These are phyloP conservation scores for Mycena albidolilacea DNA, from an alignment of 768 basidiomycete genomes.

Conservation along the genomic window DNA sequence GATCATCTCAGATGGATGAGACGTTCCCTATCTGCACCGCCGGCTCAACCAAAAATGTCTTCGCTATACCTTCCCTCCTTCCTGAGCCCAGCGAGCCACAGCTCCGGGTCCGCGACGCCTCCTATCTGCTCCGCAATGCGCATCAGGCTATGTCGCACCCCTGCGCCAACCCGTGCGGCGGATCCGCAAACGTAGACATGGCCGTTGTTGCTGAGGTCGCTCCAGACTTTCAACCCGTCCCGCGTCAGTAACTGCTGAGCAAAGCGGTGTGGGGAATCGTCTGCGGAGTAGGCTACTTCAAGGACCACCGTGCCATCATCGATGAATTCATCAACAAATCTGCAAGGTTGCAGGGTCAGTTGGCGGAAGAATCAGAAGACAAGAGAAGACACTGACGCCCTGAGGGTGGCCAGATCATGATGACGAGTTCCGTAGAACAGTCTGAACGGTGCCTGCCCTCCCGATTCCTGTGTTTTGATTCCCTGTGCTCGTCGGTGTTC, in stretches of 20 bases:
- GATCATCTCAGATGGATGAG: too few species aligned
- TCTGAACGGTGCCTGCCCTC: constrained; percentile 31
- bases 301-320: constrained; percentile 27
- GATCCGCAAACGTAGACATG: constrained; percentile 19
- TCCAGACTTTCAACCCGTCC: constrained; percentile 32
- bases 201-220: constrained; percentile 31
- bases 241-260: constrained; percentile 34
- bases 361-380: neutral
- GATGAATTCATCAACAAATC: constrained; percentile 14
- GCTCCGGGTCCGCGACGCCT: neutral
- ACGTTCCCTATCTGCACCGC: too few species aligned
- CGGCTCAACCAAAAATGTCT: too few species aligned
- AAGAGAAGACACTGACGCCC: neutral
- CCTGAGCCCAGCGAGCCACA: constrained; percentile 11
- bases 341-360: neutral
- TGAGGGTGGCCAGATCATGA: constrained; percentile 30
- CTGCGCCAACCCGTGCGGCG: constrained; percentile 1
- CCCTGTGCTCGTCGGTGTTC: constrained; percentile 37
- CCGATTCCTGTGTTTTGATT: constrained; percentile 25
- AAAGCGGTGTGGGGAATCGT: constrained; percentile 22
- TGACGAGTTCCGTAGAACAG: constrained; percentile 35
- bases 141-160: constrained; percentile 15
- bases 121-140: constrained; percentile 16
- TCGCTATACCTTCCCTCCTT: constrained; percentile 3
- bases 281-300: constrained; percentile 33